phyloP scores from a whole-genome alignment of 2,329 filamentous ascomycete genomes.

The Xylariaceae sp. region DNA sequence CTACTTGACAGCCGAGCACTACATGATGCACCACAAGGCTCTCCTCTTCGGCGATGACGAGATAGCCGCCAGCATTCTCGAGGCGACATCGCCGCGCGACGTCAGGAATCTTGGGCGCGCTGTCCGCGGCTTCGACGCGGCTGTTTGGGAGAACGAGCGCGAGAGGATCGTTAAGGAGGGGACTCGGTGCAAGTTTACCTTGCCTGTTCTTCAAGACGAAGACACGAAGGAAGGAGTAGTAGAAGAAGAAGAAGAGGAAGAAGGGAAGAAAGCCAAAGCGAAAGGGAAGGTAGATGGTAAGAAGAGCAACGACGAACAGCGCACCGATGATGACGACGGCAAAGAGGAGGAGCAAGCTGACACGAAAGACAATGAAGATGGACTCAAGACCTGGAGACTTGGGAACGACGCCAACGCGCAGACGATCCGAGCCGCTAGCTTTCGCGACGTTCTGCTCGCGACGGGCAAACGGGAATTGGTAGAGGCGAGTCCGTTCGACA shows the following conservation, averaged over 20 bases:
- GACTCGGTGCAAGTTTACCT: conserved; percentile 66
- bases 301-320: not conserved
- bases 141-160: conserved; percentile 59
- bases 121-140: conserved; percentile 59
- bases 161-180: conserved; percentile 62
- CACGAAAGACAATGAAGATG: conserved; percentile 31
- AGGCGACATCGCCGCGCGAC: conserved; percentile 51
- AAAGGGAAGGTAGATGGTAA: not conserved
- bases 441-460: conserved; percentile 58
- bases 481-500: conserved; percentile 66
- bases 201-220: conserved; percentile 40
- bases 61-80: conserved; percentile 56
- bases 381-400: conserved; percentile 19
- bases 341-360: conserved; percentile 2
- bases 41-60: conserved; percentile 44
- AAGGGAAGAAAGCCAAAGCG: not conserved
- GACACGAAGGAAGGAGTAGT: not conserved
- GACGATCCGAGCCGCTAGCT: conserved; percentile 45
- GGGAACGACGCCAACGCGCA: conserved; percentile 13
- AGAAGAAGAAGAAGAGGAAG: not conserved
- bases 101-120: conserved; percentile 62
- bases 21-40: conserved; percentile 41
- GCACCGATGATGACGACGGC: not conserved
- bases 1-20: conserved; percentile 62
- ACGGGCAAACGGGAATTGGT: conserved; percentile 68